Base-by-base conservation (phyloP, 83 land plant species). In the Picea abies region DNA sequence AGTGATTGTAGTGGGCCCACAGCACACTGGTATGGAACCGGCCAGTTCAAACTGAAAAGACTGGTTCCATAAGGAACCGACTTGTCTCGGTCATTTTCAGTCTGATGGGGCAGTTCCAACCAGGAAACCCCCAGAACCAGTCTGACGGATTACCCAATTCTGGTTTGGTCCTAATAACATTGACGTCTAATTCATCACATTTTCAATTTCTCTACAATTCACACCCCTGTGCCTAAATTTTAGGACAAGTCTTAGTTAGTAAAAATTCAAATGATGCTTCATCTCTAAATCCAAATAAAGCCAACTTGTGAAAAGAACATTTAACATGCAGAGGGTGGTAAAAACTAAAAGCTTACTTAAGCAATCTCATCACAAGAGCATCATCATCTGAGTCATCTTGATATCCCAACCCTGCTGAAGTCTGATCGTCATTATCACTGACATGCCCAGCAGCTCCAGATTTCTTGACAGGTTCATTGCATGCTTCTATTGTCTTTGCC, bases 381-480 rank as follows among this genome's bases (percentile, higher is more conserved):
- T 76, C 61, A 0, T 76, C 61, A 52, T 49, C 78, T 49, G 78
- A 76, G 14, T 49, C 78, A 52, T 60, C 78, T 49, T 76, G 19
- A 20, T 52, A 17, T 49, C 15, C 60, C 56, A 44, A 7, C 52
- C 26, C 58, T 72, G 23, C 7, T 72, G 20, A 25, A 72, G 2
- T 44, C 56, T 72, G n/a, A 72, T 72, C 25, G 41, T 41, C 56
- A 22, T 72, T 72, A 41, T 41, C 76, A 72, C 76, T 19, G 22
- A 4, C 5, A 41, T 72, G 76, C 3, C 14, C 14, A 10, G 20
- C 76, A 7, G 25, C 25, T 47, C 60, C 78, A 76, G 29, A 76
- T 76, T 76, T 76, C 61, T 76, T 52, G 17, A 76, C 6, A 76
- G 61, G 14, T 5, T 23, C 60, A 49, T 52, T 8, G 19, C n/a